Base-by-base conservation (phyloP, 2,329 filamentous ascomycete species). In the Pseudonectria foliicola region DNA sequence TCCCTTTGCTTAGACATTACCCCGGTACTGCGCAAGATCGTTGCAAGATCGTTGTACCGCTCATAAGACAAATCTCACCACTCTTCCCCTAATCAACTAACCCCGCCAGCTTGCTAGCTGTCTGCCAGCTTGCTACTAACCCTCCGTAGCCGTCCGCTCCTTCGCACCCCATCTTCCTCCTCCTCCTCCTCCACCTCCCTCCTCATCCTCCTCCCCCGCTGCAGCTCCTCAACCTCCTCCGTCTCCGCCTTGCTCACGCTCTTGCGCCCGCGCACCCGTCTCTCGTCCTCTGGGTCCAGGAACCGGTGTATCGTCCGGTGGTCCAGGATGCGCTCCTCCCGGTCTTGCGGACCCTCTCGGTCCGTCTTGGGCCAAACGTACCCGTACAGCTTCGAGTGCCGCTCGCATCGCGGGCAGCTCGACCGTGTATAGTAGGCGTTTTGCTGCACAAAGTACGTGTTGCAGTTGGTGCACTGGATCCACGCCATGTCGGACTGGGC, bases 361-460 rank as follows among this genome's bases (percentile, higher is more conserved):
- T 95, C 84, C 0, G 92, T 96, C 67, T 98, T 95, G 6, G 92
- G 92, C 92, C 92, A 98, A 38, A 83, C 71, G 54, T 85, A 95
- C 0, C 93, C 93, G 56, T 96, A 98, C 1, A 98, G 66, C 64
- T 94, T 96, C 12, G 85, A 93, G 55, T 98, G 92, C 1, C 92
- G 77, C 63, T 98, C 92, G 59, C 92, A 98, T 6, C 92, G 78
- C 4, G 87, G 89, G 57, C 92, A 98, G 12, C 86, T 82, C 31
- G 83, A 80, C 34, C 82, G 78, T 1, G 89, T 95, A 45, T 81
- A 82, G 57, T 94, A 95, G 0, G 86, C 87, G 44, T 96, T 84
- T 27, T 78, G 73, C 58, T 96, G 90, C 6, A 96, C 82, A 55
- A 96, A 98, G 40, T 81, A 77, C 1, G 73, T 73, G 32, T 77